Evolutionary conservation across 1,284 basidiomycete species (phyloP).

Genomic region (Flammula alnicola): DNA sequence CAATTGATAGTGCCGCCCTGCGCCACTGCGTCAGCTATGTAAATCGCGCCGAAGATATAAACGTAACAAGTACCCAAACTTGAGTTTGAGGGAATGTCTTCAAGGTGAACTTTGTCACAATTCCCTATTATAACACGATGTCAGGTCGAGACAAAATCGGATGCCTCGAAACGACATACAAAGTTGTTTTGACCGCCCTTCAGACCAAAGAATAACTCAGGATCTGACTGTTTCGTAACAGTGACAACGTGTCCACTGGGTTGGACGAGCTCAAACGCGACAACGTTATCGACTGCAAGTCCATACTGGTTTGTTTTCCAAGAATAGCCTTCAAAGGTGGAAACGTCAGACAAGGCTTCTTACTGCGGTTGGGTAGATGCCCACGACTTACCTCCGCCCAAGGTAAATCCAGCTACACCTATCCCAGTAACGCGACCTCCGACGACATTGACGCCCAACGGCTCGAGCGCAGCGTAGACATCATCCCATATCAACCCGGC

Average conservation of each 20-base stretch:
- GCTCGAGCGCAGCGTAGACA: constrained; percentile 53
- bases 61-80: constrained; percentile 74
- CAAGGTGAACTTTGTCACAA: constrained; percentile 63
- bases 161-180: constrained; percentile 32
- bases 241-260: constrained; percentile 47
- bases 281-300: constrained; percentile 52
- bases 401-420: constrained; percentile 44
- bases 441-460: constrained; percentile 49
- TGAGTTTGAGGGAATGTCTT: constrained; percentile 57
- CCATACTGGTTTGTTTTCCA: constrained; percentile 56
- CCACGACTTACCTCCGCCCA: constrained; percentile 4
- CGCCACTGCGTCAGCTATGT: constrained; percentile 11
- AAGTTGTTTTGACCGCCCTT: constrained; percentile 65
- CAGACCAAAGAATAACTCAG: constrained; percentile 52
- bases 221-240: constrained; percentile 41
- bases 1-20: constrained; percentile 14
- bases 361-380: not conserved
- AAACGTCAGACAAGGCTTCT: not conserved
- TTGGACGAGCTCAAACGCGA: constrained; percentile 49
- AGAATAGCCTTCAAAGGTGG: constrained; percentile 46
- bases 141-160: not conserved
- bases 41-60: constrained; percentile 25
- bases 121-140: no score
- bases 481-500: constrained; percentile 61
- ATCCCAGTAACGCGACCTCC: constrained; percentile 56